These are phyloP conservation scores for Larix kaempferi DNA, from an alignment of 75 land plant species.

Conservation along the genomic window DNA sequence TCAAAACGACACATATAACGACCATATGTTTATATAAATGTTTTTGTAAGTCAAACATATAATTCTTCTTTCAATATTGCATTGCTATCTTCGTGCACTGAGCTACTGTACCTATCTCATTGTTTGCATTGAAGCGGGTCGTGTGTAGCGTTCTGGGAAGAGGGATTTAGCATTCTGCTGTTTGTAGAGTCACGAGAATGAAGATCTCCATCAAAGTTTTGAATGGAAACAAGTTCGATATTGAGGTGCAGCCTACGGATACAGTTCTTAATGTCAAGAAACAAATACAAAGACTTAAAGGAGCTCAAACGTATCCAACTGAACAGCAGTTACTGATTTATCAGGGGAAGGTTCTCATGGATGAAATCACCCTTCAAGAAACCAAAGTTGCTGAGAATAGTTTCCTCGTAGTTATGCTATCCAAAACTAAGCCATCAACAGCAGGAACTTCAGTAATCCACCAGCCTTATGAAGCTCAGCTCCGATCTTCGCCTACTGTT, in stretches of 20 bases:
- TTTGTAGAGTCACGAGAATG: constrained; percentile 36
- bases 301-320: constrained; percentile 53
- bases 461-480: neutral
- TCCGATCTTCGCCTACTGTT: too few species aligned
- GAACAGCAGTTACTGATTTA: constrained; percentile 76
- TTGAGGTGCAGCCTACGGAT: constrained; percentile 74
- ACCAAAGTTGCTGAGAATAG: constrained; percentile 75
- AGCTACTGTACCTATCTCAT: too few species aligned
- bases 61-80: too few species aligned
- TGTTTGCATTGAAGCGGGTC: too few species aligned
- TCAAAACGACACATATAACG: too few species aligned
- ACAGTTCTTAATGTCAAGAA: constrained; percentile 43
- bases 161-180: neutral
- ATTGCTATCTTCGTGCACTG: too few species aligned
- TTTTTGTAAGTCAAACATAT: too few species aligned
- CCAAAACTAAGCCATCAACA: constrained; percentile 23
- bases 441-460: too few species aligned
- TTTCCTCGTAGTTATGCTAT: constrained; percentile 80
- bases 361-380: constrained; percentile 64
- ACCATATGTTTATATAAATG: neutral
- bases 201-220: constrained; percentile 85
- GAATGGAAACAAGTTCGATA: constrained; percentile 83
- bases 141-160: too few species aligned
- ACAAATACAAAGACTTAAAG: constrained; percentile 59
- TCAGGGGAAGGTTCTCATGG: constrained; percentile 81